Evolutionary conservation across 2,329 filamentous ascomycete species (phyloP), one percentile per base, ranked within the genome.

Genomic region (Aureobasidium sp.): DNA sequence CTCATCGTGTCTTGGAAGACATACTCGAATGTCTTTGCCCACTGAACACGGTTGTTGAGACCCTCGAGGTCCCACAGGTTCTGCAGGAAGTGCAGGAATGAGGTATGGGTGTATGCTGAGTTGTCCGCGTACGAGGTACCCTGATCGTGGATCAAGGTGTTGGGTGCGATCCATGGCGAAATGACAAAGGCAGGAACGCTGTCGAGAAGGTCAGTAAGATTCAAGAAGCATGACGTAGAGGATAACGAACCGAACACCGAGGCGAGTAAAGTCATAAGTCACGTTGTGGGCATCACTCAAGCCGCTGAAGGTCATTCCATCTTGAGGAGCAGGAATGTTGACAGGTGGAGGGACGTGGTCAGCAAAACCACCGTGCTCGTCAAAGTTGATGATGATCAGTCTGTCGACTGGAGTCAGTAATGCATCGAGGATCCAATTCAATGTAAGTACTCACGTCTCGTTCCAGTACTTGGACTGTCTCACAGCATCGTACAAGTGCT

Each of bases 401-500:
- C 46, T 48, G 7, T n/a, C 2, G 10, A 27, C 34, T 37, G 12
- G 23, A 4, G 46, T 48, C 46, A 29, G 15, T 5, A 48, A 9
- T 3, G 7, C 13, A 7, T 27, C 26, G 13, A 3, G 1, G 2
- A 3, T 27, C 2, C 6, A 8, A 26, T 3, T 7, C 7, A 1
- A 5, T 8, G 7, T n/a, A 17, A 9, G 27, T 29, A 17, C 46
- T 48, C 3, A 48, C 46, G 71, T 74, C 17, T 72, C 70, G 58
- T 76, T 70, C 73, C 75, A 76, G 66, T 76, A 75, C 56, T 71
- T 63, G 7, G 72, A 75, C n/a, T 67, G 65, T 46, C 75, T 73
- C n/a, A 77, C 64, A n/a, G 73, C 71, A 63, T 77, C 74, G 65
- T 76, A 77, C n/a, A 76, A 53, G 61, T 76, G 72, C 66, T 77